phyloP scores from a whole-genome alignment of 495 filamentous ascomycete genomes.

The Podospora appendiculata region DNA sequence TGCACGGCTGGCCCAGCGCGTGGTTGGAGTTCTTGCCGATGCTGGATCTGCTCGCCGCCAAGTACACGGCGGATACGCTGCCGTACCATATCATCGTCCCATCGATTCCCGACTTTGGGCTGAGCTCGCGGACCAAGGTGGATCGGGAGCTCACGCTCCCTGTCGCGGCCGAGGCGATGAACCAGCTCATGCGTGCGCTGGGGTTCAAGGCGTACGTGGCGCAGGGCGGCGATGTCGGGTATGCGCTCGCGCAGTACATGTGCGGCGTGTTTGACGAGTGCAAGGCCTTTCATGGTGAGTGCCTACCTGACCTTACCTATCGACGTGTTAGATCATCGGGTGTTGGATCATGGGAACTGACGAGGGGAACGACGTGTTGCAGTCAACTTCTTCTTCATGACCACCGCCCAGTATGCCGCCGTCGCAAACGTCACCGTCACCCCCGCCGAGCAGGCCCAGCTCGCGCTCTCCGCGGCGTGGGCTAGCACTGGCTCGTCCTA shows the following conservation, averaged over 20 bases:
- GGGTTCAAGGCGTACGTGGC: slow-evolving; percentile 52
- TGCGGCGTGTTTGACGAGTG: slow-evolving; percentile 3
- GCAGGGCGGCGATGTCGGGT: slow-evolving; percentile 58
- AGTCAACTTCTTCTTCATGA: not conserved
- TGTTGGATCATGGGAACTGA: no score
- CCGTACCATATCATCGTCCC: slow-evolving; percentile 62
- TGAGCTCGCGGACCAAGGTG: slow-evolving; percentile 45
- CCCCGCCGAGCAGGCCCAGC: not conserved
- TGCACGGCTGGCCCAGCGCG: slow-evolving; percentile 39
- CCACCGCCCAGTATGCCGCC: not conserved
- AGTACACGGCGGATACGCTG: slow-evolving; percentile 44
- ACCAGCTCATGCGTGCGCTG: slow-evolving; percentile 49
- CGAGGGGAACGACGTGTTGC: not conserved
- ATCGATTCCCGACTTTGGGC: slow-evolving; percentile 53
- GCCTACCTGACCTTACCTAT: no score
- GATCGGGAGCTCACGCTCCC: slow-evolving; percentile 37
- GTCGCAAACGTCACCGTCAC: not conserved
- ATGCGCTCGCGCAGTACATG: slow-evolving; percentile 7
- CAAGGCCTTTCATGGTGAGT: slow-evolving; percentile 1
- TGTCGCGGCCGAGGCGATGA: slow-evolving; percentile 39
- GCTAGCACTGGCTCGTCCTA: slow-evolving; percentile 40
- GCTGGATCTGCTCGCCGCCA: slow-evolving; percentile 31
- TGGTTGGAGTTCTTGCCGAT: slow-evolving; percentile 50
- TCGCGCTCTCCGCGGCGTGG: not conserved
- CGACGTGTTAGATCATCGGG: no score